Base-by-base conservation (phyloP, 352 stramenopile species). In the Phytophthora ohioensis region DNA sequence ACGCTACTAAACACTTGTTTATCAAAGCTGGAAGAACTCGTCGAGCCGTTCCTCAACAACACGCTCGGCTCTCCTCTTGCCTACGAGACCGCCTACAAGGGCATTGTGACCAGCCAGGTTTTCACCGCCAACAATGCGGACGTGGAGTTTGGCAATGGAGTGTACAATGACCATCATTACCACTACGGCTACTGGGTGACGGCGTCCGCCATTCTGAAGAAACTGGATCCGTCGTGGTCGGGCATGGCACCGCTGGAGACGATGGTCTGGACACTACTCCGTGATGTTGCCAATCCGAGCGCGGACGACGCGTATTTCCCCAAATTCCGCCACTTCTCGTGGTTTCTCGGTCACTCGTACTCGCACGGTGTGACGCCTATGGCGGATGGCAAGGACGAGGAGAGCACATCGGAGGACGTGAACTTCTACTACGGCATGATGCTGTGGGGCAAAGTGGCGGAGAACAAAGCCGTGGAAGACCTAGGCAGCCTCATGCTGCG, bases 161-260 rank as follows among this genome's bases (percentile, higher is more conserved):
- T 94, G 47, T 94, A 94, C 80, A 94, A 94, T 65, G 87, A 94
- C 58, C 85, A 94, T 68, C 83, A 94, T 62, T 94, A 92, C 53
- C 87, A 94, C 69, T 94, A 91, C 63, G 87, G 85, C 32, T 94
- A 94, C 78, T 94, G 85, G 85, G 67, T 94, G 6, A 82, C 75
- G 10, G 84, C 74, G 0, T 91, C 84, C 0, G 87, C 87, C 6
- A 93, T 94, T 45, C 54, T 91, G 12, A 82, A 80, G 57, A 84
- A 91, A 53, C 60, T 93, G 3, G 76, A 94, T 54, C 87, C 85
- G 21, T 76, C 67, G 1, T 93, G 84, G 84, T 75, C 51, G 36
- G 69, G 80, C 1, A 88, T 91, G 75, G 45, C 52, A 0, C 74
- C 85, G 43, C 72, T 94, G n/a, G 85, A 94, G 30, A 74, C 51